Evolutionary conservation across 257 asterid genomes (phyloP), one percentile per base, ranked within the genome.

Genomic region (Rauvolfia tetraphylla): DNA sequence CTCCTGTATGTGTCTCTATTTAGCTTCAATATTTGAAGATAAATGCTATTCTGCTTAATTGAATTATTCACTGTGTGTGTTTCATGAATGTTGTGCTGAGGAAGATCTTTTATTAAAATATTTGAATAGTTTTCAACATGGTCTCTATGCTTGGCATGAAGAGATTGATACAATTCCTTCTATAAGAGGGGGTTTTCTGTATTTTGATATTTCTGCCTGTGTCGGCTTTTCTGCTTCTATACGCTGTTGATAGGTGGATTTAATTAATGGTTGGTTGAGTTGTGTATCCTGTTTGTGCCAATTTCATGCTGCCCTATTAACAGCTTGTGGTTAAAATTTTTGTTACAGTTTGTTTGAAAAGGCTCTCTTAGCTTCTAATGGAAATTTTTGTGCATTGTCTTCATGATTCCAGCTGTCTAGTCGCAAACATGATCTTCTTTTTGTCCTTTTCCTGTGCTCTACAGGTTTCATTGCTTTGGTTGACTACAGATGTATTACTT

Each of bases 1-100:
- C 94, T 72, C 95, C 97, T 54, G 99, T 95, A 83, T 76, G 97
- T 86, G 54, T 77, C 42, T 62, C 25, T 68, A 0, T 8, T 25
- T 53, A 7, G 51, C 5, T 51, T 14, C 42, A 23, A 34, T 17
- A 15, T 63, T 34, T 6, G 13, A 7, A 34, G 27, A 29, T 33
- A 15, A 31, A 22, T 58, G 54, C 23, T 44, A 20, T 57, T 17
- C 15, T 57, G 27, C 2, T 7, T 27, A 42, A 38, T 12, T 61
- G 39, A 17, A 11, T n/a, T 49, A 39, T 63, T 14, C 51, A 15
- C 14, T 34, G 0, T 49, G 3, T 38, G n/a, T 42, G 20, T 13
- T 10, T 36, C 7, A 1, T 36, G 15, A 14, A 31, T 62, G 42
- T 29, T 53, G 4, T 61, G 5, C 5, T 3, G 33, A 4, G n/a